These are phyloP conservation scores for Plectosphaerella cucumerina DNA, from an alignment of 2,329 filamentous ascomycete genomes.

Conservation along the genomic window DNA sequence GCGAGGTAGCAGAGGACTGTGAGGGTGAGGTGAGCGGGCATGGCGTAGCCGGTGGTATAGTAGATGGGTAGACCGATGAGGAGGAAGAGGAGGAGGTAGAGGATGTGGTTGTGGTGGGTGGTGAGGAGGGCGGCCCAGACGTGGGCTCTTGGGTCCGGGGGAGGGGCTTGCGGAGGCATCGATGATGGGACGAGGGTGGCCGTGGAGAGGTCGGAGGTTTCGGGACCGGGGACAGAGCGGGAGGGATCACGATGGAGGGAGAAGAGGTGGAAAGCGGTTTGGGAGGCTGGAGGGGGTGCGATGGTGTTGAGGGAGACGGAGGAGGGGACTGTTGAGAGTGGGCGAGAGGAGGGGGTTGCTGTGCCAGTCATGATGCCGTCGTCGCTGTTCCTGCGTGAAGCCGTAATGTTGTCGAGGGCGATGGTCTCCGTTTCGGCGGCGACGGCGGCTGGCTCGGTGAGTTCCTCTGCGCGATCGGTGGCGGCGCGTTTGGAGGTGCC, in stretches of 20 bases:
- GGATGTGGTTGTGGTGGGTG: conserved; percentile 38
- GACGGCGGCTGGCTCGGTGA: conserved; percentile 24
- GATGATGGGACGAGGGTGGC: background rate
- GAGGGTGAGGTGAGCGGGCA: conserved; percentile 41
- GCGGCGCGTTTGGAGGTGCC: conserved; percentile 49
- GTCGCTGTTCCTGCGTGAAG: conserved; percentile 6
- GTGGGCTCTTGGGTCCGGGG: conserved; percentile 40
- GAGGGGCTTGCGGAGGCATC: conserved; percentile 32
- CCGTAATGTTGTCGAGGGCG: conserved; percentile 28
- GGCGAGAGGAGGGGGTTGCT: conserved; percentile 6
- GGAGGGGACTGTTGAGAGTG: conserved; percentile 12
- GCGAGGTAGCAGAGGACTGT: conserved; percentile 49
- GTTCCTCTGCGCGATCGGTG: conserved; percentile 47
- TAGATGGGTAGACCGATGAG: conserved; percentile 51
- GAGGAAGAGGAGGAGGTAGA: conserved; percentile 40
- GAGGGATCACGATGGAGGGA: background rate
- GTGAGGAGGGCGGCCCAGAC: conserved; percentile 45
- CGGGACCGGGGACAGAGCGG: background rate
- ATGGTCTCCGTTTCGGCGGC: conserved; percentile 37
- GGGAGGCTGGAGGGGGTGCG: conserved; percentile 9
- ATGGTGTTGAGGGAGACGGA: conserved; percentile 13
- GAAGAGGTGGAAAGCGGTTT: conserved; percentile 16
- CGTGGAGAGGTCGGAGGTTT: conserved; percentile 3
- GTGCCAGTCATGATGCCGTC: conserved; percentile 15
- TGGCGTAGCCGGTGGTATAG: conserved; percentile 47